A percentile compares a stretch with the other conserved stretches of the same genome.
Conservation (phyloP, 2,329 filamentous ascomycete species). For the Diaporthe helianthi region DNA sequence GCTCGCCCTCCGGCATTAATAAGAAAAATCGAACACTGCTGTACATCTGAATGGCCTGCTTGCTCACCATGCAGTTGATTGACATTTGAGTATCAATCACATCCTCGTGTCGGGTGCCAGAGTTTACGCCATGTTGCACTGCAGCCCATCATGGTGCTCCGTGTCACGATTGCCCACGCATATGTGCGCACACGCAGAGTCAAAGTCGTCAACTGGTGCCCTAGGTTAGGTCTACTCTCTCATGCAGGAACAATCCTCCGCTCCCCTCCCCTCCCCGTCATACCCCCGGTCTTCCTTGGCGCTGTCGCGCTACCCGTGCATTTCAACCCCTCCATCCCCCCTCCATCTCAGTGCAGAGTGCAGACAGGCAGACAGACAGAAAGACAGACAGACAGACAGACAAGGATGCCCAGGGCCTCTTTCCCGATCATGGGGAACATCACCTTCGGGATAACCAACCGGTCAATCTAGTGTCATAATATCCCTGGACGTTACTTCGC, state of each 20-base stretch:
- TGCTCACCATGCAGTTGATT: too few relatives aligned
- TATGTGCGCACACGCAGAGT: not conserved
- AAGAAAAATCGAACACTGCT: not conserved
- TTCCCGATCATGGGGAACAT: constrained; percentile 12
- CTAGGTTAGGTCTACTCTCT: too few relatives aligned
- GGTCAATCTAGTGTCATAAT: not conserved
- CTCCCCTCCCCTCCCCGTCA: not conserved
- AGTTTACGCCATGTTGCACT: constrained; percentile 4
- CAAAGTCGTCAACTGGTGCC: too few relatives aligned
- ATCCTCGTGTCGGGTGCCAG: not conserved
- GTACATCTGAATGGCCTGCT: too few relatives aligned
- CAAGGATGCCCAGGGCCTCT: not conserved
- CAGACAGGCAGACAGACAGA: too few relatives aligned
- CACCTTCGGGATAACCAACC: constrained; percentile 13
- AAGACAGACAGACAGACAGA: too few relatives aligned
- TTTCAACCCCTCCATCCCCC: not conserved
- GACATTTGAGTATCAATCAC: too few relatives aligned
- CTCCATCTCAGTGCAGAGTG: not conserved
- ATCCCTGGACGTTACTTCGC: constrained; percentile 2
- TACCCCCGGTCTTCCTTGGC: not conserved
- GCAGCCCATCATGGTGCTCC: not conserved
- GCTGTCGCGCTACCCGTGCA: not conserved
- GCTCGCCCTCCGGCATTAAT: not conserved
- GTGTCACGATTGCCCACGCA: not conserved
- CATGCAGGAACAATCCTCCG: constrained; percentile 14